A percentile compares a stretch with the other conserved stretches of the same genome.
These are phyloP conservation scores for Crucihimalaya himalaica DNA, from an alignment of 345 rosid genomes.

Conservation along the genomic window DNA sequence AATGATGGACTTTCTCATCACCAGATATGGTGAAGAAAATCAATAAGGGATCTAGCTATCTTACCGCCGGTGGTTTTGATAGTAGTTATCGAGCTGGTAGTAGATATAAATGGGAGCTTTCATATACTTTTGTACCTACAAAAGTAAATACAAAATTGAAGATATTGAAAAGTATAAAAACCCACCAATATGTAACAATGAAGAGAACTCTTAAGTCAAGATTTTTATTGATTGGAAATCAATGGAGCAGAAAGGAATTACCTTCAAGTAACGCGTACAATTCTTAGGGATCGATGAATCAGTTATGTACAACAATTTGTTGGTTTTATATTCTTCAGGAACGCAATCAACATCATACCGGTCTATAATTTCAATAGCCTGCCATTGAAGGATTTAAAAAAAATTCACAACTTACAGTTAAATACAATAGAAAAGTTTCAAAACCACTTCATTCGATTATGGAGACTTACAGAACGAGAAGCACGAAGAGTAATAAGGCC, in stretches of 20 bases:
- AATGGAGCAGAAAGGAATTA: slow-evolving; percentile 30
- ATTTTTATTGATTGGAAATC: neutral
- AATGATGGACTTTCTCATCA: slow-evolving; percentile 4
- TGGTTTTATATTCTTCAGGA: slow-evolving; percentile 55
- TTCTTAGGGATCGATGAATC: slow-evolving; percentile 62
- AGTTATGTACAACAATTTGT: slow-evolving; percentile 59
- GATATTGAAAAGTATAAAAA: neutral
- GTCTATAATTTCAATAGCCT: slow-evolving; percentile 75
- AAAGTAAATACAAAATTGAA: neutral
- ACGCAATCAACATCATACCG: slow-evolving; percentile 74
- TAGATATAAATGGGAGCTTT: slow-evolving; percentile 83
- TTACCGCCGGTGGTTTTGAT: slow-evolving; percentile 84
- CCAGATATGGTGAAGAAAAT: neutral
- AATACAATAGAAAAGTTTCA: neutral
- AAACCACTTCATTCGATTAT: neutral
- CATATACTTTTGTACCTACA: slow-evolving; percentile 73
- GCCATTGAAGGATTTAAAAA: slow-evolving; percentile 25
- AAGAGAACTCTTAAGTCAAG: neutral
- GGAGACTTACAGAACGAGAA: slow-evolving; percentile 60
- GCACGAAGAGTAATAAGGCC: slow-evolving; percentile 65
- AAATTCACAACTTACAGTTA: neutral
- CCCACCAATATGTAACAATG: slow-evolving; percentile 6
- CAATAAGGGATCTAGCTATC: slow-evolving; percentile 2
- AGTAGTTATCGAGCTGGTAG: slow-evolving; percentile 86
- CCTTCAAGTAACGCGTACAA: slow-evolving; percentile 67